Conservation (phyloP, 2,329 filamentous ascomycete species). For the Apiospora sp. region DNA sequence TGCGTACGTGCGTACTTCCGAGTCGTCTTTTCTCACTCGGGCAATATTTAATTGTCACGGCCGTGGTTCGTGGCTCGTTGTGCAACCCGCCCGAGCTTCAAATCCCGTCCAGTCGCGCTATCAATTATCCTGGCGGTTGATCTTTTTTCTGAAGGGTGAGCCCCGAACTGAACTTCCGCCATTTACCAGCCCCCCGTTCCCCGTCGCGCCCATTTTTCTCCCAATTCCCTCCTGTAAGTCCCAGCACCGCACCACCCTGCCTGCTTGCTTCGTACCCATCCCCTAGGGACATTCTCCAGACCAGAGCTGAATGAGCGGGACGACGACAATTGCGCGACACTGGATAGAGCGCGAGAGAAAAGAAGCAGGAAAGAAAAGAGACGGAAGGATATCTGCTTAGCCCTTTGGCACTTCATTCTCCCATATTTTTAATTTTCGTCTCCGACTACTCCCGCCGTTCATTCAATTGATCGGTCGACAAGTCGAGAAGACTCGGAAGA, state of each 20-base stretch:
- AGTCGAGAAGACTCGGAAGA: conserved; percentile 19
- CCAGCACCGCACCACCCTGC: conserved; percentile 14
- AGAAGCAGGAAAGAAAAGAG: conserved; percentile 14
- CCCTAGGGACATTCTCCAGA: conserved; percentile 12
- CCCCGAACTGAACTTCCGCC: conserved; percentile 1
- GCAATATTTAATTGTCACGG: conserved; percentile 8
- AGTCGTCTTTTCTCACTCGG: background rate
- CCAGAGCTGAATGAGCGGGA: conserved; percentile 21
- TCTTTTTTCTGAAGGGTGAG: conserved; percentile 22
- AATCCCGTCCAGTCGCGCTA: conserved; percentile 18
- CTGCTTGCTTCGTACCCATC: conserved; percentile 14
- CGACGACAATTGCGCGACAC: conserved; percentile 10
- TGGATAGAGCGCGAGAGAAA: conserved; percentile 15
- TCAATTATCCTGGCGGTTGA: conserved; percentile 22
- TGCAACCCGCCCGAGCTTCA: conserved; percentile 11
- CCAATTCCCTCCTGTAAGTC: conserved; percentile 22
- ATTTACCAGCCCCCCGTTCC: conserved; percentile 21
- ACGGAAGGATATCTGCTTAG: conserved; percentile 16
- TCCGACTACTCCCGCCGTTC: conserved; percentile 14
- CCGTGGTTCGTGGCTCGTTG: conserved; percentile 20
- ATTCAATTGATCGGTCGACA: conserved; percentile 21
- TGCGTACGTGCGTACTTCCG: conserved; percentile 11
- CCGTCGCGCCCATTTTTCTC: conserved; percentile 19
- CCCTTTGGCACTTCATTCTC: conserved; percentile 2
- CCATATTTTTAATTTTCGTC: conserved; percentile 20